Evolutionary conservation across 495 filamentous ascomycete species (phyloP).

Genomic region (Acidomyces sp.): DNA sequence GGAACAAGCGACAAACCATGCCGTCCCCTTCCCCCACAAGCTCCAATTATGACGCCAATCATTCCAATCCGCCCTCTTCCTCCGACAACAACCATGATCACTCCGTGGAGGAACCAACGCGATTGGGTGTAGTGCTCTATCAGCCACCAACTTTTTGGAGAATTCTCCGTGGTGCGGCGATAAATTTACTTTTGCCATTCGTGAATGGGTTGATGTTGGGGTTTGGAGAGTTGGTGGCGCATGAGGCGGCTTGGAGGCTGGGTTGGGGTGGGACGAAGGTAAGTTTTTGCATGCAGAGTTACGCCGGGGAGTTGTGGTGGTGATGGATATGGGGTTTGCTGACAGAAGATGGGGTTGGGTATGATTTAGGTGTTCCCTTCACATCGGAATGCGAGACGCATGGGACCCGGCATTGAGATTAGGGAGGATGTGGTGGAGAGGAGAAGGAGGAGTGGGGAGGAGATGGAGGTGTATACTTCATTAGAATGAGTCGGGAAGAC

Average conservation of each 20-base stretch:
- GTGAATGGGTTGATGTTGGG: slow-evolving; percentile 97
- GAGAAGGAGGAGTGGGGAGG: slow-evolving; percentile 31
- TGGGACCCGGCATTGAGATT: slow-evolving; percentile 56
- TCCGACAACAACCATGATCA: too few relatives aligned
- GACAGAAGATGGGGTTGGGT: neutral
- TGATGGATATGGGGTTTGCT: neutral
- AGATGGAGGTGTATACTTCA: slow-evolving; percentile 37
- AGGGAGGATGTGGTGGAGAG: slow-evolving; percentile 40
- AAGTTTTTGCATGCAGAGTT: slow-evolving; percentile 22
- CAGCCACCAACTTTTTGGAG: slow-evolving; percentile 75
- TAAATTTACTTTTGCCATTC: slow-evolving; percentile 89
- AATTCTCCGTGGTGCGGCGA: slow-evolving; percentile 73
- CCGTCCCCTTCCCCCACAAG: too few relatives aligned
- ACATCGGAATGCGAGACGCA: slow-evolving; percentile 41
- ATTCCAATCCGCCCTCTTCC: slow-evolving; percentile 32
- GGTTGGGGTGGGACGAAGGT: slow-evolving; percentile 94
- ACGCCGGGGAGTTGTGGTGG: neutral
- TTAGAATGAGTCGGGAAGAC: slow-evolving; percentile 28
- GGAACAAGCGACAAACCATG: too few relatives aligned
- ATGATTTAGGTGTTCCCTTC: slow-evolving; percentile 57
- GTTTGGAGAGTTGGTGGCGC: slow-evolving; percentile 90
- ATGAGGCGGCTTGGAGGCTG: slow-evolving; percentile 82
- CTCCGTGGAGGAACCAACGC: slow-evolving; percentile 49
- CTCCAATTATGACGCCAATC: slow-evolving; percentile 69
- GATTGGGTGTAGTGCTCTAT: slow-evolving; percentile 75